Percentiles rank a stretch among this genome's conserved stretches.
Conservation (phyloP, 176 grass and related monocot genomes). For the Bonia amplexicaulis region DNA sequence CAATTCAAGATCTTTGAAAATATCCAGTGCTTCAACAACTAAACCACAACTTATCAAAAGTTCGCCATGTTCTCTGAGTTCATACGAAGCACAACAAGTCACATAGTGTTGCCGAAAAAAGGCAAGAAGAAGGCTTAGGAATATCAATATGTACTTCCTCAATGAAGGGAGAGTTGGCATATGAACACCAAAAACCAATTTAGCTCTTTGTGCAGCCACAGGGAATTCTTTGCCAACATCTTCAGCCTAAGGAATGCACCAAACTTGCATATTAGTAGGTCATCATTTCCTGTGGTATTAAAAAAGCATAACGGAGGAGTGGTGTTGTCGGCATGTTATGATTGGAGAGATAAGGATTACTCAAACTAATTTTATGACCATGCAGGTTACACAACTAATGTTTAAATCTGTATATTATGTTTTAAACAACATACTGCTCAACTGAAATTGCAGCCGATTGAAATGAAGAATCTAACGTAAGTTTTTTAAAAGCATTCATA, state of each 20-base stretch:
- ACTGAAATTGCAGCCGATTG: too few relatives aligned
- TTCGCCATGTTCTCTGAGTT: conserved; percentile 77
- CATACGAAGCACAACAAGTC: conserved; percentile 24
- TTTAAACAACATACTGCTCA: too few relatives aligned
- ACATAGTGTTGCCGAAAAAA: not conserved
- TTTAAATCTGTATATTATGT: too few relatives aligned
- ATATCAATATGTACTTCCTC: conserved; percentile 58
- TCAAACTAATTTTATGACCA: too few relatives aligned
- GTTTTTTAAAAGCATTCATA: too few relatives aligned
- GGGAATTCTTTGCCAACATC: conserved; percentile 46
- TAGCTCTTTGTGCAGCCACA: conserved; percentile 51
- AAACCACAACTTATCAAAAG: conserved; percentile 89
- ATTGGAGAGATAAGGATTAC: too few relatives aligned
- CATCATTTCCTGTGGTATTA: too few relatives aligned
- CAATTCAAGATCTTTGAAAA: conserved; percentile 93
- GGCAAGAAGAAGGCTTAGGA: not conserved
- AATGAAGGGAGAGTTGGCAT: conserved; percentile 75
- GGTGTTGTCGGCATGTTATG: too few relatives aligned
- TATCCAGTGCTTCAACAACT: conserved; percentile 72
- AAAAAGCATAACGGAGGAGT: too few relatives aligned
- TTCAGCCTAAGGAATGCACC: conserved; percentile 55
- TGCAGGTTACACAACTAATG: too few relatives aligned
- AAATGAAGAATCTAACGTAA: too few relatives aligned
- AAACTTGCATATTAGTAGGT: not conserved
- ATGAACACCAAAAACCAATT: conserved; percentile 64